Base-by-base conservation (phyloP, 208 protist genomes). In the Crithidia fasciculata region DNA sequence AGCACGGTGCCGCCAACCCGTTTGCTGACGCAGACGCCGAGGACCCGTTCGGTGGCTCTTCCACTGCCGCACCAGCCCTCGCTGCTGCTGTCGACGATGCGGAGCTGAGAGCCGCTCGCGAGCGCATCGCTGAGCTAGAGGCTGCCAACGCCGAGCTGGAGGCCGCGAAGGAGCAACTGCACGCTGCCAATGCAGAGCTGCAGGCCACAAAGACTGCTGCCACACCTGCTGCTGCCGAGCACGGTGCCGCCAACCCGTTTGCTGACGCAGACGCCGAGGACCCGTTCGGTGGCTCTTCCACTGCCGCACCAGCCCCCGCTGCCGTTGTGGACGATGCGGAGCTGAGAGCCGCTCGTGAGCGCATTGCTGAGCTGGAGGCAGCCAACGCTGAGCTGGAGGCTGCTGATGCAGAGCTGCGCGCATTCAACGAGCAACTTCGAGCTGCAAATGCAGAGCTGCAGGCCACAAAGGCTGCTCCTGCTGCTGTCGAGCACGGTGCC, bases 221-320 rank as follows among this genome's bases (percentile, higher is more conserved):
- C 36, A 7, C 39, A 15, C 36, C 53, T 28, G 55, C 62, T 37
- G 18, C 5, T 2, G 13, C 15, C 2, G 9, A 16, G 2, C 16
- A 47, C 8, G 52, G 53, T 5, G 18, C 15, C 2, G 52, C 59
- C 12, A 82, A 78, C 59, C 77, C 65, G 63, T 82, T 77, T 55
- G 16, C 18, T 15, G 71, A 45, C 18, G 50, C 53, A 13, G 53
- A 68, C 16, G 65, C 58, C 12, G 77, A 62, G 49, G 66, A 76
- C 37, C 65, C 65, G 44, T 72, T 68, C 15, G 60, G 65, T 43
- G 53, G 9, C 5, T 37, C 56, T 8, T 43, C 41, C 16, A 3
- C 9, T 43, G 61, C 45, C 18, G 40, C 52, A 7, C 15, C 68
- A 15, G 28, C 44, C 13, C 3, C 43, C n/a, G 39, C 37, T n/a